These are phyloP conservation scores for Striga hermonthica DNA, from an alignment of 305 asterid species.

Conservation along the genomic window DNA sequence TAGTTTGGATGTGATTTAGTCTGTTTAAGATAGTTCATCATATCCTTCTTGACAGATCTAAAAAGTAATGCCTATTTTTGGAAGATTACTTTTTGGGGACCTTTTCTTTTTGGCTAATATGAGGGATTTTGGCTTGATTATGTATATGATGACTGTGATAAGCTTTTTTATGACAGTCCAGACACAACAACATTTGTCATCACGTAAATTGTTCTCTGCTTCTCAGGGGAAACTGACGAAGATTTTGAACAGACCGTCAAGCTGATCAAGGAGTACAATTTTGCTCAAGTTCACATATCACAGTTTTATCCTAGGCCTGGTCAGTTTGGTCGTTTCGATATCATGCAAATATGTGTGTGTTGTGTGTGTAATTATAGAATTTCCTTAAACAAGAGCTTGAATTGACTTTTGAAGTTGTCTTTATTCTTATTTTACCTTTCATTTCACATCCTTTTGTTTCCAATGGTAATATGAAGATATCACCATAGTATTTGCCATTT, in stretches of 20 bases:
- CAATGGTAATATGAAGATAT: no score
- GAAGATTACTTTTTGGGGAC: neutral
- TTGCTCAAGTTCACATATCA: slow-evolving; percentile 86
- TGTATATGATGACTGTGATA: no score
- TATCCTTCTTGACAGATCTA: neutral
- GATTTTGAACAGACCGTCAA: slow-evolving; percentile 68
- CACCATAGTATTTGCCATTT: no score
- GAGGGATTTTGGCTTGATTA: no score
- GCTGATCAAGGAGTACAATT: slow-evolving; percentile 70
- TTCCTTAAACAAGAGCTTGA: neutral
- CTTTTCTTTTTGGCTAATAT: neutral
- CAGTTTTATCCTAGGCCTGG: slow-evolving; percentile 91
- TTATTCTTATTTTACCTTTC: no score
- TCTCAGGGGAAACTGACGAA: slow-evolving; percentile 87
- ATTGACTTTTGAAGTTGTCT: no score
- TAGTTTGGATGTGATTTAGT: slow-evolving; percentile 17
- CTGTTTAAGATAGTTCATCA: neutral
- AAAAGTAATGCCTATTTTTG: neutral
- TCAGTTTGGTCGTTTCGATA: slow-evolving; percentile 31
- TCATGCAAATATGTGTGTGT: neutral
- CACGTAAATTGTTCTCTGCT: slow-evolving; percentile 21
- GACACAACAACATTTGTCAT: slow-evolving; percentile 6
- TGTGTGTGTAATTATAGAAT: neutral
- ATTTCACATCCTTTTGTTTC: no score
- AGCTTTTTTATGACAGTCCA: no score